Conservation (phyloP, 148 eudicot genomes). For the Amaranthus cruentus region DNA sequence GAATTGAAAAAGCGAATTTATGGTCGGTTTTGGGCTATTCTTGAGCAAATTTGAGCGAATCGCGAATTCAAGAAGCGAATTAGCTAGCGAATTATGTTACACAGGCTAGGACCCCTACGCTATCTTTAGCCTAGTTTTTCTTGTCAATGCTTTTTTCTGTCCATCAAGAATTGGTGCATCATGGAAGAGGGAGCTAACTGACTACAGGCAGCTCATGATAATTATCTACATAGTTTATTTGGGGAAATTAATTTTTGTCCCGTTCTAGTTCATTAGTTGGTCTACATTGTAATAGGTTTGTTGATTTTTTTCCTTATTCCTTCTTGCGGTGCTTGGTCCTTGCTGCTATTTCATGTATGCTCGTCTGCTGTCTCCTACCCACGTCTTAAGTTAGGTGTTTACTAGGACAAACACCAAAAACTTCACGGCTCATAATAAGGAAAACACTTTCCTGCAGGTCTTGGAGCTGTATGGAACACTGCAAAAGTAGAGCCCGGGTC, state of each 20-base stretch:
- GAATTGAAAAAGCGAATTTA: no score
- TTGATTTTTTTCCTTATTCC: neutral
- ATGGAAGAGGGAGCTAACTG: neutral
- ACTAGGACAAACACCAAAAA: neutral
- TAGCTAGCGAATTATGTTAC: no score
- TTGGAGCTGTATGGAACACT: slow-evolving; percentile 99
- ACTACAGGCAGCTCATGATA: neutral
- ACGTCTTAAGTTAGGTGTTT: neutral
- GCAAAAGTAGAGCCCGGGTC: slow-evolving; percentile 98
- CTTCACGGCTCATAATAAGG: no score
- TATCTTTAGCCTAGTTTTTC: no score
- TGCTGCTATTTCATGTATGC: neutral
- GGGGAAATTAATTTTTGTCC: neutral
- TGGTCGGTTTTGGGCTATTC: no score
- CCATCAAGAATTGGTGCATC: neutral
- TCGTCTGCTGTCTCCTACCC: neutral
- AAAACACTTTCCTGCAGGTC: slow-evolving; percentile 40
- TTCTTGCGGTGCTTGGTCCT: neutral
- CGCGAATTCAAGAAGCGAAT: no score
- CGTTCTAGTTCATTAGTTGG: neutral
- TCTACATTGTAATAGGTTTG: neutral
- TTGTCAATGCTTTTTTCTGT: neutral
- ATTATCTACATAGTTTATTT: neutral
- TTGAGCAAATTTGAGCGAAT: no score
- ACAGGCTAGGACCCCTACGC: no score